Evolutionary conservation across 2,329 filamentous ascomycete species (phyloP).

Genomic region (Simplicillium aogashimaense): DNA sequence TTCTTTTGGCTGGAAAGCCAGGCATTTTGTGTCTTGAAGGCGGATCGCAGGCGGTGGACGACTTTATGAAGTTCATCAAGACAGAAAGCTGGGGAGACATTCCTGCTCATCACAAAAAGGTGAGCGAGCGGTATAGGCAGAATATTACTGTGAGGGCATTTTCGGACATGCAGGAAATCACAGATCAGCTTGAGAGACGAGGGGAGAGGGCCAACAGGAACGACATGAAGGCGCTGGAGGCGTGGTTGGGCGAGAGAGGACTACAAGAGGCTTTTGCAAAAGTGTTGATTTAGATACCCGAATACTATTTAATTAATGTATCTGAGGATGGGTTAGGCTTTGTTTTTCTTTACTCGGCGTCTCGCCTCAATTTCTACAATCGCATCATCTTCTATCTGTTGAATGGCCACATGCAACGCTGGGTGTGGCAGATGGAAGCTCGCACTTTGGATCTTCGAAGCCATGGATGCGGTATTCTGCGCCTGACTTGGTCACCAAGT

Average conservation of each 20-base stretch:
- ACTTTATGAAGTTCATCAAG: conserved; percentile 54
- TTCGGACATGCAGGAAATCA: conserved; percentile 47
- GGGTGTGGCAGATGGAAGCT: no score
- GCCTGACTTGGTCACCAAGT: no score
- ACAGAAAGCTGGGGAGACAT: conserved; percentile 55
- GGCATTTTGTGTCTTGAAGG: conserved; percentile 44
- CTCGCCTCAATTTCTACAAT: not conserved
- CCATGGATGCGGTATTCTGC: no score
- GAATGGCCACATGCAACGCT: not conserved
- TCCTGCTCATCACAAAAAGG: conserved; percentile 51
- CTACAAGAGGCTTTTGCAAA: conserved; percentile 33
- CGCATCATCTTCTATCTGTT: not conserved
- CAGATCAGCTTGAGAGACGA: conserved; percentile 34
- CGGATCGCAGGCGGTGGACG: conserved; percentile 34
- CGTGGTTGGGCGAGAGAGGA: conserved; percentile 34
- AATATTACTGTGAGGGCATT: conserved; percentile 29
- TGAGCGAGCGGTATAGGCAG: conserved; percentile 44
- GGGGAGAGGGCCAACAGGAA: conserved; percentile 38
- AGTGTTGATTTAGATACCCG: conserved; percentile 20
- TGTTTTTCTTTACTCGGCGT: no score
- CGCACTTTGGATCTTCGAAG: no score
- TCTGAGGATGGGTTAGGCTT: no score
- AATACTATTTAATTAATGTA: not conserved
- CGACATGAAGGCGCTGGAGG: conserved; percentile 43
- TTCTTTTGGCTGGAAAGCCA: conserved; percentile 50